These are phyloP conservation scores for Pezicula carpinea DNA, from an alignment of 2,329 filamentous ascomycete genomes.

Conservation along the genomic window DNA sequence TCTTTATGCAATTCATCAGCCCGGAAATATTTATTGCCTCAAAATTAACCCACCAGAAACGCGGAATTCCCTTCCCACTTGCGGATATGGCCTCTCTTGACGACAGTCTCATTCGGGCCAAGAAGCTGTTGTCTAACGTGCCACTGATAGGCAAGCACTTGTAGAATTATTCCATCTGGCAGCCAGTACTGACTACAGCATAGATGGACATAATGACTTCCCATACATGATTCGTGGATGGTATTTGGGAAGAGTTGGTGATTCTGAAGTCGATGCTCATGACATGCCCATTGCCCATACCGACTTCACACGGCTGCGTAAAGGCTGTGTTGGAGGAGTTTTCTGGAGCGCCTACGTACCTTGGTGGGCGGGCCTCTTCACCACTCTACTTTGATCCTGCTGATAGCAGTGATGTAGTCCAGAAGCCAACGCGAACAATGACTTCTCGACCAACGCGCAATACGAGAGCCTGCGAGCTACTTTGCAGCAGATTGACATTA, in stretches of 20 bases:
- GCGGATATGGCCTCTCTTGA: too few species aligned
- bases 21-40: too few species aligned
- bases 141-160: too few species aligned
- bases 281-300: conserved; percentile 14
- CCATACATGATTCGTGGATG: conserved; percentile 19
- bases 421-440: conserved; percentile 10
- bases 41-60: too few species aligned
- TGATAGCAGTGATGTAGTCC: not conserved
- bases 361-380: conserved; percentile 11
- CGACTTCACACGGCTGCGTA: conserved; percentile 18
- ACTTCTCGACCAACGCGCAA: not conserved
- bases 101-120: too few species aligned
- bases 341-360: conserved; percentile 25
- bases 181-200: not conserved
- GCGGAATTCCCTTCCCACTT: too few species aligned
- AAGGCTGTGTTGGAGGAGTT: conserved; percentile 21
- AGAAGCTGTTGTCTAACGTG: too few species aligned
- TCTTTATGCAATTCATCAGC: too few species aligned
- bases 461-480: conserved; percentile 41
- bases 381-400: not conserved
- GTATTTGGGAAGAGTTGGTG: not conserved
- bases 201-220: conserved; percentile 28
- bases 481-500: conserved; percentile 52
- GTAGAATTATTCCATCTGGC: too few species aligned
- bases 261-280: not conserved